phyloP scores from a whole-genome alignment of 192 early-diverging fungal species.

The Cetraspora pellucida region DNA sequence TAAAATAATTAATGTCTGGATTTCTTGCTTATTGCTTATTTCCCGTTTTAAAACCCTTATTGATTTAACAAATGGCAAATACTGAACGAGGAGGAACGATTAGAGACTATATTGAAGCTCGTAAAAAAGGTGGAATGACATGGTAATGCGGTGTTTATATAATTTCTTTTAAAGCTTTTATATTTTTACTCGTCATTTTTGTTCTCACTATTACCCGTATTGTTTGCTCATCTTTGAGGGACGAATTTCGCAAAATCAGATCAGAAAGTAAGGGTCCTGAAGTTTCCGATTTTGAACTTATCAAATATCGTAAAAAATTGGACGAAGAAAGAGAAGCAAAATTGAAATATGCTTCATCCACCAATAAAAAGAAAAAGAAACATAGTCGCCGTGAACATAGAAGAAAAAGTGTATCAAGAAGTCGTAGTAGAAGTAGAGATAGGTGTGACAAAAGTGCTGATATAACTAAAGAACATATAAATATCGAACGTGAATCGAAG shows the following conservation, averaged over 20 bases:
- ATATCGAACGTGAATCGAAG: not conserved
- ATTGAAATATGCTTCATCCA: not conserved
- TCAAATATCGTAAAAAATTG: conserved; percentile 13
- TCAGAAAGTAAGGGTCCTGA: conserved; percentile 10
- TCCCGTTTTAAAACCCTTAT: too few species aligned
- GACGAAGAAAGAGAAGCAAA: conserved; percentile 23
- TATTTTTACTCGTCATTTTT: not conserved
- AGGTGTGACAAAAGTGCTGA: conserved; percentile 1
- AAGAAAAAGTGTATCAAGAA: not conserved
- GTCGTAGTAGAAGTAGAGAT: conserved; percentile 6
- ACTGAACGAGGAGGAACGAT: conserved; percentile 22
- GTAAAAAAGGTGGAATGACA: conserved; percentile 22
- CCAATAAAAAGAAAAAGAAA: conserved; percentile 14
- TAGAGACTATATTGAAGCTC: conserved; percentile 19
- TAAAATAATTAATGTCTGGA: too few species aligned
- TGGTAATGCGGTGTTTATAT: not conserved
- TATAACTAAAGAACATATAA: not conserved
- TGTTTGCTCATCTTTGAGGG: not conserved
- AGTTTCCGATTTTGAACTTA: conserved; percentile 10
- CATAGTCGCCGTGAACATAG: not conserved
- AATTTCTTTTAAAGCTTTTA: not conserved
- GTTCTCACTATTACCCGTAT: too few species aligned
- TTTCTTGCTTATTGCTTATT: too few species aligned
- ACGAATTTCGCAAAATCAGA: conserved; percentile 26
- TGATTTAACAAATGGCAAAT: not conserved